Base-by-base conservation (phyloP, 2,329 filamentous ascomycete species). In the Diaporthe helianthi region DNA sequence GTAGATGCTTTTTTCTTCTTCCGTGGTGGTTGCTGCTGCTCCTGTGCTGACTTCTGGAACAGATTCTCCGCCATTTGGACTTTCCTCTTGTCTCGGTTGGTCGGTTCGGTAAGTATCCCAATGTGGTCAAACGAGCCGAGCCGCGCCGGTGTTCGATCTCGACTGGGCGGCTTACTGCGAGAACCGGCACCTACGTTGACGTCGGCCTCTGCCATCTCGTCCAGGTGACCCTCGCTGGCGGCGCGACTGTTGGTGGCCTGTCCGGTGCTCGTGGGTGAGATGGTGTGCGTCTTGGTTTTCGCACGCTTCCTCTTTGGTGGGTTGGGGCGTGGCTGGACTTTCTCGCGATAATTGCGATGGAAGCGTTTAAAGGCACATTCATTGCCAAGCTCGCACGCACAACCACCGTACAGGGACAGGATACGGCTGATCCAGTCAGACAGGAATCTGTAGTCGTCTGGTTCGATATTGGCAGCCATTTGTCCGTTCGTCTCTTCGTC, bases 331-430 rank as follows among this genome's bases (percentile, higher is more conserved):
- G 78, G 69, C 26, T 86, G 84, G 15, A 79, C 76, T 68, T 83
- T 85, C 49, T 79, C 78, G 68, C 86, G 79, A 74, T 89, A 88
- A 65, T 85, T 86, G 63, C 86, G 83, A 75, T 89, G 86, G 73
- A 91, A 91, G 24, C 87, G 86, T 69, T 83, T 84, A 79, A 91
- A 91, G 2, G 88, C 86, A 74, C 89, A 91, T 69, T 90, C 86
- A 49, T 82, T 80, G 9, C 87, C 88, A 17, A 89, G 78, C 68
- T 91, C 86, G 77, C 92, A 95, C 5, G 92, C 92, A 79, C 92
- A 95, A 22, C 92, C 92, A 22, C 92, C 92, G 74, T 93, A 92
- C 76, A 94, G 92, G 22, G 91, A 91, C 8, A 94, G 84, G 10
- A 94, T 89, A 49, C 85, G 86, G 64, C 89, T 85, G 8, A 93